A percentile compares a stretch with the other conserved stretches of the same genome.
Conservation (phyloP, 2,329 filamentous ascomycete genomes). For the Aspergillus versicolor region DNA sequence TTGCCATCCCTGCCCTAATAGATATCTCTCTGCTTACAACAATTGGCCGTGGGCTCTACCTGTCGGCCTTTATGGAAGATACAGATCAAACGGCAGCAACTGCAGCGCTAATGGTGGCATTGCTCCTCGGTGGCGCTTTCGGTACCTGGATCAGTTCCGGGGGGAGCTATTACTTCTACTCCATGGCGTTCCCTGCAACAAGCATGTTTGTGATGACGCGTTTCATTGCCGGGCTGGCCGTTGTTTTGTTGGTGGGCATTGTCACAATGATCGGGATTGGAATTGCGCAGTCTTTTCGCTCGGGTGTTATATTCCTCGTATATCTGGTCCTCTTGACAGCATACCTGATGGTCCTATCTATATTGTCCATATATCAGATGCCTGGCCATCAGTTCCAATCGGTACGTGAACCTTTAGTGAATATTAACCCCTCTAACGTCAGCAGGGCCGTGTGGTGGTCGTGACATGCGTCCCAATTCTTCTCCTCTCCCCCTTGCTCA, state of each 20-base stretch:
- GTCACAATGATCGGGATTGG: conserved; percentile 53
- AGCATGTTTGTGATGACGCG: conserved; percentile 55
- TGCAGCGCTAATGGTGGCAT: conserved; percentile 56
- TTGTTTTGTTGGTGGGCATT: conserved; percentile 52
- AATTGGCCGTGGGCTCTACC: conserved; percentile 60
- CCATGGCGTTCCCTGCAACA: conserved; percentile 54
- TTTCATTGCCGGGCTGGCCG: conserved; percentile 48
- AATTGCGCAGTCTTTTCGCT: conserved; percentile 41
- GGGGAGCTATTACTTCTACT: conserved; percentile 60
- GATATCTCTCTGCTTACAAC: conserved; percentile 60
- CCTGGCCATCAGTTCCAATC: conserved; percentile 55
- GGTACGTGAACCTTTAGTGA: background rate
- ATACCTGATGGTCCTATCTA: conserved; percentile 54
- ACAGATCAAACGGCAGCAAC: conserved; percentile 51
- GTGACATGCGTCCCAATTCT: conserved; percentile 57
- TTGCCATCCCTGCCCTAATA: conserved; percentile 62
- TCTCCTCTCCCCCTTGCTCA: conserved; percentile 56
- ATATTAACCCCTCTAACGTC: background rate
- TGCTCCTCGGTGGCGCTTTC: conserved; percentile 59
- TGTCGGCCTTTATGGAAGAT: conserved; percentile 56
- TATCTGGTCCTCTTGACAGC: conserved; percentile 58
- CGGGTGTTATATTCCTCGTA: conserved; percentile 57
- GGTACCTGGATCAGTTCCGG: conserved; percentile 63
- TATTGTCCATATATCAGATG: conserved; percentile 50
- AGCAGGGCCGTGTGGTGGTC: conserved; percentile 52